A percentile compares a stretch with the other conserved stretches of the same genome.
These are phyloP conservation scores for Albugo laibachii DNA, from an alignment of 352 stramenopile species.

Conservation along the genomic window DNA sequence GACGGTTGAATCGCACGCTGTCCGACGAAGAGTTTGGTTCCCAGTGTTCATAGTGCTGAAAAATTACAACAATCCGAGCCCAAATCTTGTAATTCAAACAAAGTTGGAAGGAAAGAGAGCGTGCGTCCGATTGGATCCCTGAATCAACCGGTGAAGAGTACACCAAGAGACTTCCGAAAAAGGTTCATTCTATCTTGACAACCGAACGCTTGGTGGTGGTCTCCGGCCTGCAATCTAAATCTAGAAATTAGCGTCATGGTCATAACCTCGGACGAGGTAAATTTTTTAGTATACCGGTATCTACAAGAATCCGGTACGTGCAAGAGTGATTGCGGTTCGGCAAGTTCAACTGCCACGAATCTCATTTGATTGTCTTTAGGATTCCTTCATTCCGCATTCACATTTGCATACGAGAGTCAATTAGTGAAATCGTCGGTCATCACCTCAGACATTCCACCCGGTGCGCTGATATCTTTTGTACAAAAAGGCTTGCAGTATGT, in stretches of 20 bases:
- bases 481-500: constrained; percentile 96
- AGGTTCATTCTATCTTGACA: too few species aligned
- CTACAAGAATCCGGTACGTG: constrained; percentile 85
- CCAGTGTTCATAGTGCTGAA: too few species aligned
- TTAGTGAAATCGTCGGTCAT: constrained; percentile 85
- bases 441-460: constrained; percentile 86
- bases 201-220: too few species aligned
- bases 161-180: too few species aligned
- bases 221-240: too few species aligned
- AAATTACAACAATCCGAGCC: too few species aligned
- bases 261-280: constrained; percentile 92
- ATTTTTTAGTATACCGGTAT: constrained; percentile 97
- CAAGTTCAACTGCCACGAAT: neutral
- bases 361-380: constrained; percentile 15
- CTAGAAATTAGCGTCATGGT: constrained; percentile 23
- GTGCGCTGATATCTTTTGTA: constrained; percentile 94
- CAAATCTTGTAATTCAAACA: too few species aligned
- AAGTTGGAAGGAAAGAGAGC: too few species aligned
- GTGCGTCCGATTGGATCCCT: too few species aligned
- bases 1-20: too few species aligned
- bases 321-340: neutral
- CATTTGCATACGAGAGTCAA: constrained; percentile 96
- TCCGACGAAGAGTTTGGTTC: too few species aligned
- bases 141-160: too few species aligned
- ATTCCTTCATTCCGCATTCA: constrained; percentile 95